phyloP scores from a whole-genome alignment of 495 filamentous ascomycete genomes.

The Penicillium dipodomyicola region DNA sequence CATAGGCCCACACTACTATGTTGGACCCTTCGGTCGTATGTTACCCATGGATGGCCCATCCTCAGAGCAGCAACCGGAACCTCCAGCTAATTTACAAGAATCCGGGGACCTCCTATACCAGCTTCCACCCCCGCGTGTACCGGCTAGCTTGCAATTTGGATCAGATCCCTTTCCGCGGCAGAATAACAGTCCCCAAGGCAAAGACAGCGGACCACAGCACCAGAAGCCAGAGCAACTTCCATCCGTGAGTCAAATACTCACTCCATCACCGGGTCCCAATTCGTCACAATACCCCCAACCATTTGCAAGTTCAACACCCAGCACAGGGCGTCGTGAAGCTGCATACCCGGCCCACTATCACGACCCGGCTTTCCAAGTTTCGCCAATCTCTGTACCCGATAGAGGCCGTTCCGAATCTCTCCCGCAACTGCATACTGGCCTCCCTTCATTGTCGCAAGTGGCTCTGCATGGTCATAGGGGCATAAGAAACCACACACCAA shows the following conservation, averaged over 20 bases:
- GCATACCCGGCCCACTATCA: slow-evolving; percentile 25
- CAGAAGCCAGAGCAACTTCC: slow-evolving; percentile 40
- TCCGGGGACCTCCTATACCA: slow-evolving; percentile 44
- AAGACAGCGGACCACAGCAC: slow-evolving; percentile 21
- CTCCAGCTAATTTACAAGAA: slow-evolving; percentile 37
- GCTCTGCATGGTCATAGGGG: slow-evolving; percentile 24
- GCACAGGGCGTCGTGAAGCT: slow-evolving; percentile 20
- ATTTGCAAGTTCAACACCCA: slow-evolving; percentile 25
- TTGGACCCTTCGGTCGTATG: slow-evolving; percentile 51
- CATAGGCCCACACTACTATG: slow-evolving; percentile 31
- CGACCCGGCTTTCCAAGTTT: slow-evolving; percentile 20
- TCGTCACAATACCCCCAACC: slow-evolving; percentile 32
- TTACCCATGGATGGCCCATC: slow-evolving; percentile 38
- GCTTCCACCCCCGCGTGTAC: slow-evolving; percentile 49
- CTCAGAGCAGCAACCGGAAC: slow-evolving; percentile 33
- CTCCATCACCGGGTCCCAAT: slow-evolving; percentile 34
- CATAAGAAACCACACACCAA: slow-evolving; percentile 19
- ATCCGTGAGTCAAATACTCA: slow-evolving; percentile 49
- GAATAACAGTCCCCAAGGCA: slow-evolving; percentile 28
- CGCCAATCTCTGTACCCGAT: slow-evolving; percentile 22
- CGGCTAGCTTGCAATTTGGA: slow-evolving; percentile 43
- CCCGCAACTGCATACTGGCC: slow-evolving; percentile 22
- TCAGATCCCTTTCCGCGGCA: slow-evolving; percentile 40
- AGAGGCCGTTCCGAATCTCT: slow-evolving; percentile 26
- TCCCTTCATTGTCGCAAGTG: slow-evolving; percentile 40